Base-by-base conservation (phyloP, 1,284 basidiomycete species). In the Phylloboletellus chloephorus region DNA sequence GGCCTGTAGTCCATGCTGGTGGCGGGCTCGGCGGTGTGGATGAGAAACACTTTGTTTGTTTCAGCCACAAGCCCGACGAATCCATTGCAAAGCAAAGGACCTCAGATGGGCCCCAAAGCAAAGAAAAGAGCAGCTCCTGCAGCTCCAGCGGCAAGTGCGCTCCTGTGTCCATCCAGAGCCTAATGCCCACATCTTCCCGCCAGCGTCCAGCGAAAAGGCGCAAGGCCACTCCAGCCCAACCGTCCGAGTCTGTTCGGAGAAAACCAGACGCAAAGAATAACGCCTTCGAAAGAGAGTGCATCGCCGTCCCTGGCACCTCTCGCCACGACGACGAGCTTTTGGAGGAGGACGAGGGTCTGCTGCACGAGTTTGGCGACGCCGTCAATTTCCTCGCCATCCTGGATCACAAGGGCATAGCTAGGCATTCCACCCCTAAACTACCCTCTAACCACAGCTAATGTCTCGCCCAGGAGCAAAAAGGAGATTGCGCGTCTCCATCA, bases 351-450 rank as follows among this genome's bases (percentile, higher is more conserved):
- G 56, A 78, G 25, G 73, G 71, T 15, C 58, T 86, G 37, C 56
- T 87, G 13, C 67, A 74, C 39, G 72, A 82, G 49, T 79, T 77
- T 52, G 74, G 78, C 7, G 67, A 67, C 23, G 68, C 73, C 2
- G 66, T 70, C 32, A 62, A 67, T 12, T 91, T 91, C 60, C 60
- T 90, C 33, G 64, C 68, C 20, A 63, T 61, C 26, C 64, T 90
- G 37, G 85, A 90, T 60, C 71, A 73, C 46, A 78, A 75, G 50
- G 82, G 76, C 12, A 86, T 91, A 43, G 68, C 83, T 44, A 76
- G 80, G 87, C 83, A 56, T 41, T 74, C 56, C 3, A 11, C 32
- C 31, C 26, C 19, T 48, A 28, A 28, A 20, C 25, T n/a, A 35
- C n/a, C 32, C 39, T 20, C 47, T 17, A 42, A 21, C 33, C 12